Evolutionary conservation across 1,284 basidiomycete species (phyloP), one percentile per base, ranked within the genome.

Genomic region (Quambalaria eucalypti): DNA sequence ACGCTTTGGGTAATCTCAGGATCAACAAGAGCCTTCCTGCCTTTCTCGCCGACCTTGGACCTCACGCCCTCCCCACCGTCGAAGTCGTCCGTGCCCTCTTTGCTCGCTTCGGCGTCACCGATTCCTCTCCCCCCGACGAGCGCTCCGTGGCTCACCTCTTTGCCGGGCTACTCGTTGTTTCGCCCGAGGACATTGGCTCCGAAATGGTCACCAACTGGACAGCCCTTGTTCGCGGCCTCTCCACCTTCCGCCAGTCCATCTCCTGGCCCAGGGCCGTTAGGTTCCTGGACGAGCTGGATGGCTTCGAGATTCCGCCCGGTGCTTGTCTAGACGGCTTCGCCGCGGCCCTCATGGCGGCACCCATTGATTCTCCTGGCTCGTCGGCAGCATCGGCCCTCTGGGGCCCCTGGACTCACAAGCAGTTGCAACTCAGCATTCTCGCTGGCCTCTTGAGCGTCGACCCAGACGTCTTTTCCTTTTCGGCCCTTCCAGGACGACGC

Each of bases 381-480:
- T 58, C 70, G 28, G 73, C 75, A 83, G 80, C 84, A 47, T 59
- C 63, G 1, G 76, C 68, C 19, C 66, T 77, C 8, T 78, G 74
- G 76, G 69, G 69, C 16, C 61, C 67, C 4, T 97, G 93, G 93
- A 81, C 81, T 29, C 92, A 95, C 74, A 81, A 87, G 4, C 77
- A 87, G 25, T 88, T 88, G 61, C 90, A 96, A 73, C 82, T 97
- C 26, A 85, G 85, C 54, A 82, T 97, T 28, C 81, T 97, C 42
- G 86, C 90, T 71, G 88, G 88, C 6, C 81, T 97, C 26, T 83
- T 95, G 16, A 88, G 86, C 36, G 81, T 96, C 25, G 54, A 58
- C 50, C 86, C 90, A 2, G 85, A 84, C 7, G 87, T 49, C 8
- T 91, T 96, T 79, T 89, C 87, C 68, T 89, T 97, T 38, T 55